Evolutionary conservation across 805 yeast genomes (phyloP), one percentile per base, ranked within the genome.

Genomic region (Candida anglica): DNA sequence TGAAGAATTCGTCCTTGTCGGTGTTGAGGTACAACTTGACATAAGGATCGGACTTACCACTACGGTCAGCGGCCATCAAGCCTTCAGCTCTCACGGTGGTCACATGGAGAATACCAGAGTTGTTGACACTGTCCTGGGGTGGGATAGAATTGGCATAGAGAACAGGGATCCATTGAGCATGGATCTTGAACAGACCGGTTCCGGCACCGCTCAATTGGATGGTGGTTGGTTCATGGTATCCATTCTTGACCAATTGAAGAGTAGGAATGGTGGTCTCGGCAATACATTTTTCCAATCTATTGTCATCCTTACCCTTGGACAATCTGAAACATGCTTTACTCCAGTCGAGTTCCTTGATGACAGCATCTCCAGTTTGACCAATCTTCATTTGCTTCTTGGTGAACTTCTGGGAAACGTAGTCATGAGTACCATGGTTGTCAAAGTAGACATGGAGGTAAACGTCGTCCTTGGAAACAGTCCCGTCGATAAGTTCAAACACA

Each of bases 41-140:
- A 56, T 79, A 91, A 36, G 99, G 99, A 61, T 93, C 99, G 3
- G 96, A 86, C 55, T 84, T 83, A 32, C 98, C 98, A 47, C 81
- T 82, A 19, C 85, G 68, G 60, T 93, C 99, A n/a, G 89, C 94
- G 10, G 96, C 73, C 25, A 82, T 77, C 38, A 93, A 69, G 33
- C 75, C 75, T 11, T 71, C 71, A 3, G 93, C 98, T 31, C 69
- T 66, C 28, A 79, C 44, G 4, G 86, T 69, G 19, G 72, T 76
- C 22, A 88, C 69, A 15, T 68, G 69, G 44, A 91, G 58, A 19
- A 63, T 65, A 55, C 98, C 98, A 38, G 79, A 70, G 56, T 87
- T 83, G 31, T 81, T 73, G 42, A 81, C 75, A 27, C 83, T 68
- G 59, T 93, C 98, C 24, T 74, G 70, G 13, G 77, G 75, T 36